Conservation (phyloP, 2,329 filamentous ascomycete species). For the Colletotrichum lindemuthianum region DNA sequence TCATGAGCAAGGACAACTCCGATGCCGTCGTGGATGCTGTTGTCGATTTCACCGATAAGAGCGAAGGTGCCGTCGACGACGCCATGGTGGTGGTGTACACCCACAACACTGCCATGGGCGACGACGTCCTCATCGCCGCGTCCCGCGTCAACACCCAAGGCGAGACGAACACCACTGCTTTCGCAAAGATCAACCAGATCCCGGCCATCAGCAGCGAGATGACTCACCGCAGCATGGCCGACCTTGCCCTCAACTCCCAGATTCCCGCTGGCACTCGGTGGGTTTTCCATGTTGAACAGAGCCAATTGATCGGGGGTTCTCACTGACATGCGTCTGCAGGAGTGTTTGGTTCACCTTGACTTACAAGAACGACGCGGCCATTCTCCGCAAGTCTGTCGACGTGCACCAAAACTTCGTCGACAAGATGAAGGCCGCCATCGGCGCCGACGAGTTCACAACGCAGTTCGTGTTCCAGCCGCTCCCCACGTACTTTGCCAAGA, state of each 20-base stretch:
- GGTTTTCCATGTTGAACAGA: background rate
- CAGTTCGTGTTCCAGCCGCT: constrained; percentile 51
- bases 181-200: constrained; percentile 6
- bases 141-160: constrained; percentile 38
- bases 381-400: constrained; percentile 42
- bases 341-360: constrained; percentile 39
- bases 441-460: constrained; percentile 34
- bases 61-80: constrained; percentile 40
- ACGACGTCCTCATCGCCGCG: constrained; percentile 30
- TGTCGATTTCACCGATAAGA: constrained; percentile 56
- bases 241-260: background rate
- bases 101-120: constrained; percentile 27
- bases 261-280: constrained; percentile 2
- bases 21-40: constrained; percentile 40
- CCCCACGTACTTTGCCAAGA: constrained; percentile 43
- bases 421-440: constrained; percentile 33
- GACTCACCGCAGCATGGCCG: constrained; percentile 1
- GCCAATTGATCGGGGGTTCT: background rate
- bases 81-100: constrained; percentile 42
- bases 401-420: constrained; percentile 39
- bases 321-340: constrained; percentile 38
- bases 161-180: constrained; percentile 12
- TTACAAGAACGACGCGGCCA: constrained; percentile 24
- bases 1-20: constrained; percentile 31
- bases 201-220: constrained; percentile 11